phyloP scores from a whole-genome alignment of 768 basidiomycete species.

The Phanerochaete sordida region DNA sequence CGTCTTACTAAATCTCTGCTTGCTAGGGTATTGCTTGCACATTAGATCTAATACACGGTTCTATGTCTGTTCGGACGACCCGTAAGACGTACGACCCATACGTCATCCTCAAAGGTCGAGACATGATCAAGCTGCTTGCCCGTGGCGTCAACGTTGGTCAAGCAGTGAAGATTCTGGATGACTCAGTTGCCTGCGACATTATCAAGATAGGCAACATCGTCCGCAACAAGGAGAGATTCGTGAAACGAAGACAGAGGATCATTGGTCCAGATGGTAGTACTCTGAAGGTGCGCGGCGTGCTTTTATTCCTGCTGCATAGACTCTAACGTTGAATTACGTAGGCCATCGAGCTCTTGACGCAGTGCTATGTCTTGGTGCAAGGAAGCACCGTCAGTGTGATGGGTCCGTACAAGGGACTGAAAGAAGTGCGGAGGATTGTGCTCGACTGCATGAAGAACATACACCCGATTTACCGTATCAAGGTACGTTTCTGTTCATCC shows the following conservation, averaged over 20 bases:
- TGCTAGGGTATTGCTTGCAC: constrained; percentile 82
- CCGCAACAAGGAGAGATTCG: constrained; percentile 94
- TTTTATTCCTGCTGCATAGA: background rate
- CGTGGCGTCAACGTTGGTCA: constrained; percentile 84
- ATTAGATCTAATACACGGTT: constrained; percentile 92
- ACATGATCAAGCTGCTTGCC: constrained; percentile 92
- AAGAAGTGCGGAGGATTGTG: constrained; percentile 95
- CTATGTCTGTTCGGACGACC: constrained; percentile 96
- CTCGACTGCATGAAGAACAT: constrained; percentile 99
- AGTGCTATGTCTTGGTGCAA: constrained; percentile 97
- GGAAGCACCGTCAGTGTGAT: constrained; percentile 98
- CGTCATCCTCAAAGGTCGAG: constrained; percentile 91
- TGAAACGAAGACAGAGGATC: constrained; percentile 92
- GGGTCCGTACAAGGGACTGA: constrained; percentile 93
- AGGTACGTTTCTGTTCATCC: constrained; percentile 48
- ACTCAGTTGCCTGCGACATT: constrained; percentile 89
- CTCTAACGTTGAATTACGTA: constrained; percentile 27
- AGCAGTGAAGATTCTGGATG: constrained; percentile 87
- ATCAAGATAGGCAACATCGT: constrained; percentile 96
- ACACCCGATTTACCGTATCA: constrained; percentile 98
- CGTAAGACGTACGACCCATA: constrained; percentile 98
- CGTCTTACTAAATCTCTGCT: background rate
- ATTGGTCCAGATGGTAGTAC: constrained; percentile 98
- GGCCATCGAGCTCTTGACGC: constrained; percentile 96
- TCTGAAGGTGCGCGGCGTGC: constrained; percentile 67